Percentiles rank a stretch among this genome's conserved stretches.
Conservation (phyloP, 257 asterid species). For the Marsdenia floribunda region DNA sequence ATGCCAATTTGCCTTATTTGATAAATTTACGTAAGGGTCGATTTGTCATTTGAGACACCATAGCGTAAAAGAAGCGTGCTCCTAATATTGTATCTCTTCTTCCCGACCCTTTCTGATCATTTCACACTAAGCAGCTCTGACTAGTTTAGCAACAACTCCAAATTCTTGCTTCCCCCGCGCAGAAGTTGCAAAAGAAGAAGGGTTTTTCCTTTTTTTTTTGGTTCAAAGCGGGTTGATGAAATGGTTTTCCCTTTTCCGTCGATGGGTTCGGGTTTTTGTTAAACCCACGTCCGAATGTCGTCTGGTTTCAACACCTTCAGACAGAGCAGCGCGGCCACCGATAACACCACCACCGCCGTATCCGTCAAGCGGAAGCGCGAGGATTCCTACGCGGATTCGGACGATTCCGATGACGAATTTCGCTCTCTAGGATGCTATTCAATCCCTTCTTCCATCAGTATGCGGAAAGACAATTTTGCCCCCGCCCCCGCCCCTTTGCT, state of each 20-base stretch:
- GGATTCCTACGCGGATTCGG: conserved; percentile 35
- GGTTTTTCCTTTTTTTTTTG: not conserved
- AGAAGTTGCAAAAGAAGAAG: not conserved
- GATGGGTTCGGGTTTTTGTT: conserved; percentile 7
- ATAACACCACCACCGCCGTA: not conserved
- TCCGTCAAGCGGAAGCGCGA: conserved; percentile 62
- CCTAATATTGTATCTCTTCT: too few relatives aligned
- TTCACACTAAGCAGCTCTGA: not conserved
- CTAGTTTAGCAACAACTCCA: not conserved
- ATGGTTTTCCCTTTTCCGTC: not conserved
- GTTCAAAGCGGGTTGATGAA: not conserved
- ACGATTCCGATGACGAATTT: conserved; percentile 23
- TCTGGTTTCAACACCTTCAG: conserved; percentile 1
- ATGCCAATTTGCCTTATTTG: too few relatives aligned
- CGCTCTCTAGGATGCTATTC: conserved; percentile 22
- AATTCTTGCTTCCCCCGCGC: not conserved
- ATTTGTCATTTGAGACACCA: not conserved
- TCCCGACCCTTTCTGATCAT: not conserved
- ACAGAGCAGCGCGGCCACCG: not conserved
- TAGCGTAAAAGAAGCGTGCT: not conserved
- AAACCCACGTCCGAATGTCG: conserved; percentile 16
- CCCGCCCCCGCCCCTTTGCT: conserved; percentile 30
- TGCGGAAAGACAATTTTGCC: conserved; percentile 57
- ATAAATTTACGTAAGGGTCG: too few relatives aligned
- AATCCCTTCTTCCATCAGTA: conserved; percentile 26